Evolutionary conservation across 1,284 basidiomycete species (phyloP), one percentile per base, ranked within the genome.

Genomic region (Agroathelia rolfsii): DNA sequence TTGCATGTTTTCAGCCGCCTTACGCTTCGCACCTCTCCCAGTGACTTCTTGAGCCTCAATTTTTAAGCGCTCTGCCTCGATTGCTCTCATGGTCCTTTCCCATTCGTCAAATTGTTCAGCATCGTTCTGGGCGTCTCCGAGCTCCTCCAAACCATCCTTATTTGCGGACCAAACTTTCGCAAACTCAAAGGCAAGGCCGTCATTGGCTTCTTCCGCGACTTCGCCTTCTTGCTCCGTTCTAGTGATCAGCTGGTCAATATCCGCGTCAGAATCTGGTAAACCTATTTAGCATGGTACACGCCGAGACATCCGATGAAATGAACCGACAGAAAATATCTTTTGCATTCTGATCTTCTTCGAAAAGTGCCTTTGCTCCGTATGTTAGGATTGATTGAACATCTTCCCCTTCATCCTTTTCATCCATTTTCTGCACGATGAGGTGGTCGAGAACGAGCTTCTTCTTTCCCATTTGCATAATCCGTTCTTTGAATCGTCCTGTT

Each of bases 361-460:
- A 86, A 7, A 94, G 64, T 1, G 78, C 75, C 52, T 79, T 73
- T 17, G 85, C 86, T 21, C 88, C 87, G 43, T 78, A 85, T 13
- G 84, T 81, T 4, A 93, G 64, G 42, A 92, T 83, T 2, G 81
- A 85, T 48, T 79, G 73, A 7, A 88, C 61, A 43, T 89, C 73
- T 42, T 81, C 77, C 34, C 75, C 68, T 18, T 76, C 75, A 28
- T 82, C 82, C 32, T 81, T 76, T 38, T 78, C 73, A 44, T 87
- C 83, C 76, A 93, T 88, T 52, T 88, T 88, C 57, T 93, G 89
- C 4, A 89, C 89, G 39, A 94, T 92, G 10, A 94, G 62, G 58
- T 94, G 89, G 48, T 93, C 89, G 3, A 94, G 64, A 5, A 88
- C 80, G 24, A 93, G 69, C 54, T 93, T 94, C 61, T 85, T 86